Percentiles rank a stretch among this genome's conserved stretches.
phyloP scores from a whole-genome alignment of 176 grass and related monocot species.

The Zoysia japonica region DNA sequence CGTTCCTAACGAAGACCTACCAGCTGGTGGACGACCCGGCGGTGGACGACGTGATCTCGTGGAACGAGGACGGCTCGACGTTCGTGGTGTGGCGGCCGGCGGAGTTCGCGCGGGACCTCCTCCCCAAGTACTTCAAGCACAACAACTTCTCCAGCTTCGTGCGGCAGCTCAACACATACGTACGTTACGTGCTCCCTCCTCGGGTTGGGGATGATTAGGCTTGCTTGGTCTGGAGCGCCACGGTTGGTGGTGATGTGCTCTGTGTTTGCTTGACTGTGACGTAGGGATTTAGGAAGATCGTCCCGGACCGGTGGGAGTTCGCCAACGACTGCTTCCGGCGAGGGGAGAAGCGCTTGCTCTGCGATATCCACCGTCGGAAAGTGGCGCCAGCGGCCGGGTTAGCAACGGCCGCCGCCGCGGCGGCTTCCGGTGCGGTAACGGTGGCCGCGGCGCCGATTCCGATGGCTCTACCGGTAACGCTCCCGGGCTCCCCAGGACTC shows the following conservation, averaged over 20 bases:
- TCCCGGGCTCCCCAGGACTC: conserved; percentile 45
- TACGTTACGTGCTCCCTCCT: conserved; percentile 27
- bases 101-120: conserved; percentile 84
- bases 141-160: conserved; percentile 99
- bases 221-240: conserved; percentile 3
- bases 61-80: conserved; percentile 81
- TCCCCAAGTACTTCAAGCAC: conserved; percentile 98
- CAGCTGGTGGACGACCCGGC: conserved; percentile 80
- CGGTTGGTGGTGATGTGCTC: conserved; percentile 9
- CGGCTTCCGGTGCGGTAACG: conserved; percentile 32
- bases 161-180: conserved; percentile 95
- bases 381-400: conserved; percentile 32
- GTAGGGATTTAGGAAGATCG: conserved; percentile 91
- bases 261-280: conserved; percentile 46
- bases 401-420: neutral
- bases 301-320: conserved; percentile 86
- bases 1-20: conserved; percentile 94
- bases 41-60: conserved; percentile 91
- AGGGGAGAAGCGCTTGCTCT: conserved; percentile 67
- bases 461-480: conserved; percentile 49
- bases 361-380: conserved; percentile 82
- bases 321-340: conserved; percentile 79
- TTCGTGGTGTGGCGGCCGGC: conserved; percentile 93
- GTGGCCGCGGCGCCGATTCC: conserved; percentile 54
- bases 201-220: neutral